A percentile compares a stretch with the other conserved stretches of the same genome.
Conservation (phyloP, 164 flowering plant species). For the Piper betle region DNA sequence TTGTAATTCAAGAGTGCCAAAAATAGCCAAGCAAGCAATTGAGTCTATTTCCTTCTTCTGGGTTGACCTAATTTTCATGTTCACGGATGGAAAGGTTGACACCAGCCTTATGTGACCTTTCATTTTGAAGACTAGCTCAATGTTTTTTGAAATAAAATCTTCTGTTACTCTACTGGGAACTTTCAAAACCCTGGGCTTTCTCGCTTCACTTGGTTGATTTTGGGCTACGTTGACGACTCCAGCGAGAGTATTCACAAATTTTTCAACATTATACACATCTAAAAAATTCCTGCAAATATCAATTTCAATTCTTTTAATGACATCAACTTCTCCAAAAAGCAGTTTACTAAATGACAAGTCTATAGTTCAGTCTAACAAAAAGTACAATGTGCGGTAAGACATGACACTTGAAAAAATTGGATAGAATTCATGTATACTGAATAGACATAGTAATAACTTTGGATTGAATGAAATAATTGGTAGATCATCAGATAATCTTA, state of each 20-base stretch:
- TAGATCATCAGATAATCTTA: too few relatives aligned
- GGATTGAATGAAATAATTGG: too few relatives aligned
- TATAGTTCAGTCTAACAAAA: too few relatives aligned
- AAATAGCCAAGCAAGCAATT: conserved; percentile 72
- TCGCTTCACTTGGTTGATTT: conserved; percentile 38
- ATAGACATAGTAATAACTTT: too few relatives aligned
- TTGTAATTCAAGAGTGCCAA: conserved; percentile 60
- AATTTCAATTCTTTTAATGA: too few relatives aligned
- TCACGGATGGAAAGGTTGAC: conserved; percentile 75
- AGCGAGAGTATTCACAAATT: conserved; percentile 54
- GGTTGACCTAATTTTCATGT: conserved; percentile 44
- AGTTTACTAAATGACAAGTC: too few relatives aligned
- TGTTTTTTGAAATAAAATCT: conserved; percentile 46
- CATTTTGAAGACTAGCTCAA: conserved; percentile 45
- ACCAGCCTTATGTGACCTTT: conserved; percentile 61
- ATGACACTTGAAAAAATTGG: too few relatives aligned
- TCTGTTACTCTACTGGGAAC: conserved; percentile 68
- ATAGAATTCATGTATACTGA: too few relatives aligned
- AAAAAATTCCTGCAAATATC: conserved; percentile 44
- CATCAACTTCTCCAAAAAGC: too few relatives aligned
- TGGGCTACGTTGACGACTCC: conserved; percentile 62
- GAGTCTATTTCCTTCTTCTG: conserved; percentile 27
- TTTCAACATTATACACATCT: conserved; percentile 74
- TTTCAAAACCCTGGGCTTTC: conserved; percentile 48
- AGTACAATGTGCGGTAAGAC: too few relatives aligned